Evolutionary conservation across 768 basidiomycete genomes (phyloP).

Genomic region (Podaxis rugospora): DNA sequence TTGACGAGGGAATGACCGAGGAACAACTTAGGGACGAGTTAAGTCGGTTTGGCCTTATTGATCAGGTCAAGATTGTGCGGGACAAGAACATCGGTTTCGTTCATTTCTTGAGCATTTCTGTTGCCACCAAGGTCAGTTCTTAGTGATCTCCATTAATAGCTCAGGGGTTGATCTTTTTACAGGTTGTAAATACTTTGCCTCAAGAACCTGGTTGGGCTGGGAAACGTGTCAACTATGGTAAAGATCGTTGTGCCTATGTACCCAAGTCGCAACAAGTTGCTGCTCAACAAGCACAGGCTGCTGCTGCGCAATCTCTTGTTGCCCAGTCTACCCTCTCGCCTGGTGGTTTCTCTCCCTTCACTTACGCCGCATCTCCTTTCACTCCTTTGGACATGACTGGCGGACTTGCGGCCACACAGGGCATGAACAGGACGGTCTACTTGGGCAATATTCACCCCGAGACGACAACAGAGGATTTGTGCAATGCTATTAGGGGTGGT

Average conservation of each 20-base stretch:
- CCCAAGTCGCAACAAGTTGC: conserved; percentile 93
- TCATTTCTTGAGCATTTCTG: conserved; percentile 92
- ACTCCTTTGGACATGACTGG: conserved; percentile 31
- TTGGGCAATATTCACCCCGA: conserved; percentile 97
- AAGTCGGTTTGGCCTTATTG: conserved; percentile 90
- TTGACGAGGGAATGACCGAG: conserved; percentile 89
- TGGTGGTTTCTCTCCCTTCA: conserved; percentile 41
- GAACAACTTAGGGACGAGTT: conserved; percentile 90
- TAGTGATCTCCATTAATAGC: neutral
- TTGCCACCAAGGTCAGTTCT: conserved; percentile 83
- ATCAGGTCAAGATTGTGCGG: conserved; percentile 98
- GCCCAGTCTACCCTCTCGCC: conserved; percentile 50
- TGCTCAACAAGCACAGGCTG: conserved; percentile 81
- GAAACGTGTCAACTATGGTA: conserved; percentile 96
- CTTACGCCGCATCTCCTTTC: conserved; percentile 39
- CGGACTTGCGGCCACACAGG: conserved; percentile 33
- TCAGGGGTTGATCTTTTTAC: conserved; percentile 6
- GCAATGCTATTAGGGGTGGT: conserved; percentile 96
- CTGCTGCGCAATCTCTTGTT: conserved; percentile 68
- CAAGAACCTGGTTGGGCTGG: conserved; percentile 92
- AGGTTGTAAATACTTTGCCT: conserved; percentile 93
- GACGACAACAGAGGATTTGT: conserved; percentile 90
- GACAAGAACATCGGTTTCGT: conserved; percentile 99
- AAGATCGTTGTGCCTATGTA: conserved; percentile 97
- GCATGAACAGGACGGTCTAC: conserved; percentile 90